These are phyloP conservation scores for Elongisporangium anandrum DNA, from an alignment of 352 stramenopile genomes.

Conservation along the genomic window DNA sequence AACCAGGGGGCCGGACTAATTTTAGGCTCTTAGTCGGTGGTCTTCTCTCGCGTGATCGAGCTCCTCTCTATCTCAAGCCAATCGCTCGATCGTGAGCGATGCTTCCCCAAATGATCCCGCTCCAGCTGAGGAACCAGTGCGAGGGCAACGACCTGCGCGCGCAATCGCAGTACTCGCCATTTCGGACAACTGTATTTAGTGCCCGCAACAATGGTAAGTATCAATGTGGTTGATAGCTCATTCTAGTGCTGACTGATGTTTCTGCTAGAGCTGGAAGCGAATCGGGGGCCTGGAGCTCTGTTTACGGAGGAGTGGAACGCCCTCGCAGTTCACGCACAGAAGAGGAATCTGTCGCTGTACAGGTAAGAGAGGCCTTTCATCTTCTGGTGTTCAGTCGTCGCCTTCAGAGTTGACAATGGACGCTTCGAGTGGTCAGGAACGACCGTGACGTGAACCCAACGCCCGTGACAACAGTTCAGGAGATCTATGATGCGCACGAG, in stretches of 20 bases:
- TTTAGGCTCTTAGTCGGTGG: background rate
- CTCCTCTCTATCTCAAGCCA: background rate
- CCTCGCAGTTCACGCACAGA: slow-evolving; percentile 22
- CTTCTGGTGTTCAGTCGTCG: background rate
- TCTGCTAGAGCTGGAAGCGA: slow-evolving; percentile 9
- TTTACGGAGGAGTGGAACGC: slow-evolving; percentile 44
- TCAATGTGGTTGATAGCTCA: too few relatives aligned
- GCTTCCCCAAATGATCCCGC: slow-evolving; percentile 33
- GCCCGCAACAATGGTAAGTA: slow-evolving; percentile 13
- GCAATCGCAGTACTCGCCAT: slow-evolving; percentile 44
- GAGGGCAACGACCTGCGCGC: slow-evolving; percentile 19
- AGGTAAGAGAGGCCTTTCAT: slow-evolving; percentile 9
- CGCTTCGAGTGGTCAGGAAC: slow-evolving; percentile 13
- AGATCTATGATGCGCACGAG: slow-evolving; percentile 38
- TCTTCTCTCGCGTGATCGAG: background rate
- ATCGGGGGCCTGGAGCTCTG: slow-evolving; percentile 26
- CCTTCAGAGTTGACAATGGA: background rate
- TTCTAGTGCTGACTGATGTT: too few relatives aligned
- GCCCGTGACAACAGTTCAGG: slow-evolving; percentile 24
- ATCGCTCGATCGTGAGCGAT: slow-evolving; percentile 2
- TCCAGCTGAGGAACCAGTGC: slow-evolving; percentile 37
- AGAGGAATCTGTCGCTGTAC: slow-evolving; percentile 21
- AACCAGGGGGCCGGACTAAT: background rate
- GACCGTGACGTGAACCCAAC: slow-evolving; percentile 56
- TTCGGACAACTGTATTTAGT: slow-evolving; percentile 45